Conservation (phyloP, 257 asterid genomes). For the Solanum gandarillasii region DNA sequence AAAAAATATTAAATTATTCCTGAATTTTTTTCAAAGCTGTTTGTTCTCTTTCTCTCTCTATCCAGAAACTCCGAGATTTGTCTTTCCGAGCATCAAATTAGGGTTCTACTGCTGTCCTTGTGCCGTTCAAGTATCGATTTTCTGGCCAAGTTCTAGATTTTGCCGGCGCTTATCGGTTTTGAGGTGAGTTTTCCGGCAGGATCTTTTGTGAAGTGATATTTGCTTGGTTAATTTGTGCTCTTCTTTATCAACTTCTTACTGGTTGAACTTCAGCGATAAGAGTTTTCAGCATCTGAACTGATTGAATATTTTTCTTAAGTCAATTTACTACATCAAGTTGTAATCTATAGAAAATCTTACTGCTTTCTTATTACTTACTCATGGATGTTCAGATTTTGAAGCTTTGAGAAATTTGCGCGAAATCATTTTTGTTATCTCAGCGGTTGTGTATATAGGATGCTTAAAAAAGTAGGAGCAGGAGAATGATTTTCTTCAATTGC, state of each 20-base stretch:
- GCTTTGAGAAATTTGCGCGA: not conserved
- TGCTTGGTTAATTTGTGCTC: not conserved
- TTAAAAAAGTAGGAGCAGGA: not conserved
- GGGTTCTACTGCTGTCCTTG: conserved; percentile 13
- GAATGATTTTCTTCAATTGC: not conserved
- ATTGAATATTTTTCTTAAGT: not conserved
- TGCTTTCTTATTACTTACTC: not conserved
- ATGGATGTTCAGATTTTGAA: not conserved
- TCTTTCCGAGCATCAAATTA: conserved; percentile 12
- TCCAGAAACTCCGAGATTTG: conserved; percentile 51
- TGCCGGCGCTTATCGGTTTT: conserved; percentile 5
- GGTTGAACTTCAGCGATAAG: not conserved
- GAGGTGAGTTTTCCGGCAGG: conserved; percentile 38
- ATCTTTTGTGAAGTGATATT: not conserved
- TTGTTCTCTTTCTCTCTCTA: conserved; percentile 14
- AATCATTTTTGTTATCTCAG: not conserved
- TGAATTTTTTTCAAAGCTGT: not conserved
- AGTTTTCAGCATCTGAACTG: not conserved
- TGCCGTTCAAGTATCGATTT: conserved; percentile 9
- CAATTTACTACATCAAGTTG: not conserved
- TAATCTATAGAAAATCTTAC: not conserved
- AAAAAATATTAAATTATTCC: not conserved
- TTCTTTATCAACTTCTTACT: not conserved
- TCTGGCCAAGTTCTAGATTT: not conserved
- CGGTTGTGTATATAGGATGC: not conserved